Conservation (phyloP, 306 rosid genomes). For the Begonia peltatifolia region DNA sequence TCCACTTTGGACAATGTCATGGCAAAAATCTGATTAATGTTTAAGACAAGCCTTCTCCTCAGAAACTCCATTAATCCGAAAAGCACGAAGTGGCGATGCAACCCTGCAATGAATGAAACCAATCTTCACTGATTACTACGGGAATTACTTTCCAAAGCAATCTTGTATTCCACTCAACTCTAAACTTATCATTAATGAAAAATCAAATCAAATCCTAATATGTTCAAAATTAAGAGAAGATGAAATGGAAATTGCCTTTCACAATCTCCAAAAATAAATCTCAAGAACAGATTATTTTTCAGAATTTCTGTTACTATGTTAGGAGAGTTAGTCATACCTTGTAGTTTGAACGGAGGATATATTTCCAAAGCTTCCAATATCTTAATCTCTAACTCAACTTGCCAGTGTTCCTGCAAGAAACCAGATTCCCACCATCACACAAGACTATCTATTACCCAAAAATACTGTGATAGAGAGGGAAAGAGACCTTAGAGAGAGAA, state of each 20-base stretch:
- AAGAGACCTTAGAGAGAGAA: constrained; percentile 60
- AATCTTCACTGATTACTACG: not conserved
- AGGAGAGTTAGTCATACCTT: constrained; percentile 21
- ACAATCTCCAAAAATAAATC: too few species aligned
- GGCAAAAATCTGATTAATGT: too few species aligned
- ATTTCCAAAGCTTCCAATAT: constrained; percentile 67
- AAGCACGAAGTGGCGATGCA: constrained; percentile 86
- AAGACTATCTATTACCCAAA: constrained; percentile 1
- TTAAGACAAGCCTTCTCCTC: constrained; percentile 51
- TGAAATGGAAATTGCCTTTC: too few species aligned
- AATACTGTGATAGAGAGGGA: constrained; percentile 14
- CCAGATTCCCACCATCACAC: not conserved
- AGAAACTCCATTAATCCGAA: constrained; percentile 92
- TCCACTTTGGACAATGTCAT: not conserved
- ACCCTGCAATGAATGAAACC: constrained; percentile 31
- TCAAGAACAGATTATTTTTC: too few species aligned
- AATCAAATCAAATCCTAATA: too few species aligned
- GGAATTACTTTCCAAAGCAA: not conserved
- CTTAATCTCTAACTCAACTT: constrained; percentile 78
- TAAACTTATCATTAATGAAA: too few species aligned
- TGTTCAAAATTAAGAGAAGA: too few species aligned
- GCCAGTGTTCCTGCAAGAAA: constrained; percentile 50
- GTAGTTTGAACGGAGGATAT: constrained; percentile 64
- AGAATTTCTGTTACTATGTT: too few species aligned
- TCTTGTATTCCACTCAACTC: too few species aligned